Conservation (phyloP, 192 early-diverging fungal genomes). For the Rhizophagus sp. region DNA sequence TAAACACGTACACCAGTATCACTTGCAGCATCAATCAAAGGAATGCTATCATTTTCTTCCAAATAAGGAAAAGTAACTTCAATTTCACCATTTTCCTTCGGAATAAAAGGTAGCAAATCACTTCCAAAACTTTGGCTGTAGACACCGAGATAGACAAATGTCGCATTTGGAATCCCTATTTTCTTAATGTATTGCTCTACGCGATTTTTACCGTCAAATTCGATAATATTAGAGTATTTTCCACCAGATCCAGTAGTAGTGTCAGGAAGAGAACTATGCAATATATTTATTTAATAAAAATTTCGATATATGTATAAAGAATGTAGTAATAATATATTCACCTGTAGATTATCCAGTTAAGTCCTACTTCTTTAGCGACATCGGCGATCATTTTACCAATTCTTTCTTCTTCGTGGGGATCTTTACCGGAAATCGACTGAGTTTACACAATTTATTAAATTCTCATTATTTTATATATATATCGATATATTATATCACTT, state of each 20-base stretch:
- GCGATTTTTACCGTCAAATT: not conserved
- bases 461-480: too few relatives aligned
- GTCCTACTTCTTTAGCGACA: constrained; percentile 2
- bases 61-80: not conserved
- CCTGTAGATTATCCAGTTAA: constrained; percentile 7
- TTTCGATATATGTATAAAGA: too few relatives aligned
- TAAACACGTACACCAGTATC: not conserved
- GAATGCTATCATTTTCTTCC: not conserved
- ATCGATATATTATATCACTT: too few relatives aligned
- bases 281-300: not conserved
- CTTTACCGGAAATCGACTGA: too few relatives aligned
- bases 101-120: not conserved
- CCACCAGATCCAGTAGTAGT: not conserved
- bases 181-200: constrained; percentile 11
- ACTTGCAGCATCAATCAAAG: not conserved
- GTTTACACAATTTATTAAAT: too few relatives aligned
- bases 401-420: not conserved
- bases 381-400: constrained; percentile 14
- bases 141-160: constrained; percentile 4
- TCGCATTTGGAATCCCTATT: not conserved
- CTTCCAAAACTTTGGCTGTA: not conserved
- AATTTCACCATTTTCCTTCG: not conserved
- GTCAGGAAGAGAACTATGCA: not conserved
- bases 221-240: not conserved
- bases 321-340: too few relatives aligned